A percentile compares a stretch with the other conserved stretches of the same genome.
These are phyloP conservation scores for Lactarius trivialis DNA, from an alignment of 768 basidiomycete genomes.

Conservation along the genomic window DNA sequence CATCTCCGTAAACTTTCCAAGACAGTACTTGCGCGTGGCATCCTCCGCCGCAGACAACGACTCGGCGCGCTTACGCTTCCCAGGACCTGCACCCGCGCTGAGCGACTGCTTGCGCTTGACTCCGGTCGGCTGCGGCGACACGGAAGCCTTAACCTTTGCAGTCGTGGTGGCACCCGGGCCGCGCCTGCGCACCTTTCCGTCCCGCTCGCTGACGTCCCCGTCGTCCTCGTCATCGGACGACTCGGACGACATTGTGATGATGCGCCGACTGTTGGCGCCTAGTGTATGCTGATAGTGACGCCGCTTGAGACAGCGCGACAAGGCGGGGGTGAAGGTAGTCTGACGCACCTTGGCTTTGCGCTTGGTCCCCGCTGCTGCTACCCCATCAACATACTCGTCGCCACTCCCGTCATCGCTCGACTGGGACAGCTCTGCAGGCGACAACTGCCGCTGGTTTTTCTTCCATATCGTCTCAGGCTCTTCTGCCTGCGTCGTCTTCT, in stretches of 20 bases:
- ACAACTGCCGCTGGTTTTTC: slow-evolving; percentile 1
- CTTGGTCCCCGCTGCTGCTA: slow-evolving; percentile 29
- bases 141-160: slow-evolving; percentile 5
- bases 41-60: slow-evolving; percentile 43
- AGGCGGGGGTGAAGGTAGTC: too few relatives aligned
- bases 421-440: slow-evolving; percentile 24
- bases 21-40: slow-evolving; percentile 71
- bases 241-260: slow-evolving; percentile 1
- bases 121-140: slow-evolving; percentile 3
- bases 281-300: not conserved
- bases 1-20: slow-evolving; percentile 66
- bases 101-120: slow-evolving; percentile 48
- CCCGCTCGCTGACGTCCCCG: not conserved
- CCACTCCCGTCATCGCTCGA: slow-evolving; percentile 40
- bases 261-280: slow-evolving; percentile 1
- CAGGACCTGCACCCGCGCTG: slow-evolving; percentile 27
- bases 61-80: slow-evolving; percentile 45
- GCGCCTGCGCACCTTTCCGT: slow-evolving; percentile 11
- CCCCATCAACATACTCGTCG: slow-evolving; percentile 66
- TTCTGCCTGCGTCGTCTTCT: slow-evolving; percentile 32
- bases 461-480: slow-evolving; percentile 42
- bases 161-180: slow-evolving; percentile 17
- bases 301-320: not conserved
- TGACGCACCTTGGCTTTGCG: slow-evolving; percentile 42
- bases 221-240: slow-evolving; percentile 16